These are phyloP conservation scores for Ceriops tagal DNA, from an alignment of 345 rosid genomes.

Conservation along the genomic window DNA sequence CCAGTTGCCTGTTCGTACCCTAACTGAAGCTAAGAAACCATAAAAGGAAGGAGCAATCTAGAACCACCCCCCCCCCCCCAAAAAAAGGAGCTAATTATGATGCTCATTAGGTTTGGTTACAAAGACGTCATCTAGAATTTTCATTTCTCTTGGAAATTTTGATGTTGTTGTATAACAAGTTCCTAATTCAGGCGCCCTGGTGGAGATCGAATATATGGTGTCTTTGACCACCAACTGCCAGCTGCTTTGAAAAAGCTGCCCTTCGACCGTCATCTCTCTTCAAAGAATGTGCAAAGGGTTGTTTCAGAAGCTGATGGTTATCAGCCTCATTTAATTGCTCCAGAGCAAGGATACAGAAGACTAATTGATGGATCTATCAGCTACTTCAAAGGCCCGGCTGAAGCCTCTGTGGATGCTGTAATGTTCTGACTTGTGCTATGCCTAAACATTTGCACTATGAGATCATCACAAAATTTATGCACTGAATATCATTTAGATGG, in stretches of 20 bases:
- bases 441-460: conserved; percentile 5
- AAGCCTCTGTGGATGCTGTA: conserved; percentile 99
- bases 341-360: conserved; percentile 99
- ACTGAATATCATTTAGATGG: too few relatives aligned
- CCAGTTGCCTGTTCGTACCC: too few relatives aligned
- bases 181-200: conserved; percentile 79
- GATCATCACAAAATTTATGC: background rate
- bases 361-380: conserved; percentile 93
- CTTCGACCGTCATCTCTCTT: conserved; percentile 87
- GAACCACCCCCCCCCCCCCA: too few relatives aligned
- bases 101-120: background rate
- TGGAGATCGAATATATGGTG: conserved; percentile 95
- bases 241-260: conserved; percentile 99
- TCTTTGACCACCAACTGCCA: conserved; percentile 93
- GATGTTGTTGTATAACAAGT: conserved; percentile 7
- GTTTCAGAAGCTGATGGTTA: conserved; percentile 99
- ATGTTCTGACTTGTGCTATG: conserved; percentile 24
- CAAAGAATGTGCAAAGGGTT: conserved; percentile 91
- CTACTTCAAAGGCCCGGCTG: conserved; percentile 98
- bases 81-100: background rate
- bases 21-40: background rate
- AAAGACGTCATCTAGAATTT: background rate
- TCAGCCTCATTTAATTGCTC: conserved; percentile 99
- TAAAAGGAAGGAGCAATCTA: background rate
- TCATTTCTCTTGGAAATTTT: background rate